These are phyloP conservation scores for Bremia lactucae DNA, from an alignment of 352 stramenopile species.

Conservation along the genomic window DNA sequence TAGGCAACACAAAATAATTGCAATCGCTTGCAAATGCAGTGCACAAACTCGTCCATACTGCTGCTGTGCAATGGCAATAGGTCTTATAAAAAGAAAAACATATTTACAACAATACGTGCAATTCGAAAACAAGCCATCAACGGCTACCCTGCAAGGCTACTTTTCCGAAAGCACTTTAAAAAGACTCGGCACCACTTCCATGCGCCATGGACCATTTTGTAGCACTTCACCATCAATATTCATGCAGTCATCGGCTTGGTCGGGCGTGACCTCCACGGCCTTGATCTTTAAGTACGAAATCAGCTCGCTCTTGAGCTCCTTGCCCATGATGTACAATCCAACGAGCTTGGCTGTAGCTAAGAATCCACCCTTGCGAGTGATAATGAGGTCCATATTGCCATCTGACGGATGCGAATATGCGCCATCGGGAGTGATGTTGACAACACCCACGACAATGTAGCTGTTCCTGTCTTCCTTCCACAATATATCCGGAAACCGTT, in stretches of 20 bases:
- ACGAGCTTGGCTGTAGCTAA: conserved; percentile 32
- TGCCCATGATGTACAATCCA: conserved; percentile 58
- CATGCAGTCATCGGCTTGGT: conserved; percentile 52
- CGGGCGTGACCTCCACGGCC: conserved; percentile 52
- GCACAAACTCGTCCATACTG: background rate
- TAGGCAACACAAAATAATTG: background rate
- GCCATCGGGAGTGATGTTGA: conserved; percentile 65
- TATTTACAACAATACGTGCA: conserved; percentile 26
- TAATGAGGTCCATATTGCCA: conserved; percentile 66
- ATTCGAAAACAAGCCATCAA: too few relatives aligned
- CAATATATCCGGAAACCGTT: conserved; percentile 42
- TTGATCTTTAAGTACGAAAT: conserved; percentile 79
- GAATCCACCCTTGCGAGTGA: conserved; percentile 57
- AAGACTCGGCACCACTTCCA: conserved; percentile 77
- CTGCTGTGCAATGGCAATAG: background rate
- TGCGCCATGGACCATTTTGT: conserved; percentile 53
- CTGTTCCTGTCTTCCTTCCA: conserved; percentile 55
- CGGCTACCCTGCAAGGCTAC: too few relatives aligned
- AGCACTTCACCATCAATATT: conserved; percentile 81
- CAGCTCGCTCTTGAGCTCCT: conserved; percentile 55
- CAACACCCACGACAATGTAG: conserved; percentile 59
- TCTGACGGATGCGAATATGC: conserved; percentile 68
- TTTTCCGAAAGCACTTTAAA: conserved; percentile 84
- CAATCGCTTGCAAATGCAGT: background rate
- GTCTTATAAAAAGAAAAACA: conserved; percentile 3